Conservation (phyloP, 106 monocot genomes). For the Allium sativum region DNA sequence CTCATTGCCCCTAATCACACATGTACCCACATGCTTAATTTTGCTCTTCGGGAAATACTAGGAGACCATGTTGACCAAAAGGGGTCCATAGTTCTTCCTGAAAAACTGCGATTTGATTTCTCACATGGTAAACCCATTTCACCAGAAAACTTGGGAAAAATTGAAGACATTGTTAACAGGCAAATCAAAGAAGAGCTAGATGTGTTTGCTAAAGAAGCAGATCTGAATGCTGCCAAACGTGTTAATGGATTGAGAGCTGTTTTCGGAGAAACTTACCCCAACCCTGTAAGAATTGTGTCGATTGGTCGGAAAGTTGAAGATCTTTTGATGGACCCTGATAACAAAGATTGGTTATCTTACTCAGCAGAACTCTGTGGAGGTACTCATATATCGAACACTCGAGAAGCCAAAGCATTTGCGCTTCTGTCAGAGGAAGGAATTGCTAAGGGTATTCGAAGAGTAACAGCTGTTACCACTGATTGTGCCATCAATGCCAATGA, state of each 20-base stretch:
- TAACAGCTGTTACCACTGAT: conserved; percentile 86
- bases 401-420: conserved; percentile 93
- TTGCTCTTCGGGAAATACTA: conserved; percentile 91
- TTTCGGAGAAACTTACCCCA: conserved; percentile 89
- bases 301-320: conserved; percentile 84
- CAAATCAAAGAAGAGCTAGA: conserved; percentile 79
- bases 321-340: conserved; percentile 53
- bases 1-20: conserved; percentile 97
- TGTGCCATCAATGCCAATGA: conserved; percentile 58
- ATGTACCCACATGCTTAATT: conserved; percentile 95
- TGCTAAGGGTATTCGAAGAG: conserved; percentile 88
- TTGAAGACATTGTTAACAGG: conserved; percentile 86
- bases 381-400: conserved; percentile 88
- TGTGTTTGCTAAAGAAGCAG: conserved; percentile 75
- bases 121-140: conserved; percentile 79
- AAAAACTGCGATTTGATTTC: conserved; percentile 85
- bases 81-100: conserved; percentile 97
- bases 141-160: conserved; percentile 78
- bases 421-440: conserved; percentile 96
- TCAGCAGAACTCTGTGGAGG: conserved; percentile 97
- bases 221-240: conserved; percentile 47
- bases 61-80: conserved; percentile 98
- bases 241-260: conserved; percentile 80
- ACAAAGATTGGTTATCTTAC: conserved; percentile 68
- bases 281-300: conserved; percentile 93